Conservation (phyloP, 495 filamentous ascomycete genomes). For the Neurospora africana region DNA sequence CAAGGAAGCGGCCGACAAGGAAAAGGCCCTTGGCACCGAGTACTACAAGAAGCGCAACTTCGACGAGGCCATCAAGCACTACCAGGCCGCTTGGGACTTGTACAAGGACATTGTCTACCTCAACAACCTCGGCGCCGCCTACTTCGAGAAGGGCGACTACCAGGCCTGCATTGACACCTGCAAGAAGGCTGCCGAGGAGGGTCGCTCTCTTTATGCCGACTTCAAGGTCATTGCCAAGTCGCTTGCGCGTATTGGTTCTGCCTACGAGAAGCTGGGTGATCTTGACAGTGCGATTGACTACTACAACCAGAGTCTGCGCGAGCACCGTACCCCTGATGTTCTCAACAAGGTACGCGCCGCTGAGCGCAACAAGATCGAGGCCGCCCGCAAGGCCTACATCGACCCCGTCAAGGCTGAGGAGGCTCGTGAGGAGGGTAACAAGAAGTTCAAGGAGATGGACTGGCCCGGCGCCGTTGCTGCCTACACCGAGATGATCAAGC, state of each 20-base stretch:
- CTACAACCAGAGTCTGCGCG: conserved; percentile 87
- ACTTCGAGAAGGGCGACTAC: conserved; percentile 93
- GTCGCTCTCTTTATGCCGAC: conserved; percentile 75
- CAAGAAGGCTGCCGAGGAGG: conserved; percentile 80
- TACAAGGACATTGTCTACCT: conserved; percentile 96
- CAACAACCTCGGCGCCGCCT: conserved; percentile 88
- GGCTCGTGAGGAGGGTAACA: conserved; percentile 86
- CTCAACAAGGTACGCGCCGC: conserved; percentile 86
- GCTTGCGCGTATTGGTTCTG: conserved; percentile 79
- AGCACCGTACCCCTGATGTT: conserved; percentile 93
- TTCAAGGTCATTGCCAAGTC: conserved; percentile 98
- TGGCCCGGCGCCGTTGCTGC: conserved; percentile 94
- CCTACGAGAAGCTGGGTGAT: conserved; percentile 83
- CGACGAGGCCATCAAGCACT: conserved; percentile 89
- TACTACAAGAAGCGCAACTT: conserved; percentile 97
- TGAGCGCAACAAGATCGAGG: conserved; percentile 76
- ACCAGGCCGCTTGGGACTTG: conserved; percentile 87
- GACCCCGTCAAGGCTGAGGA: conserved; percentile 89
- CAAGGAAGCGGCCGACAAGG: conserved; percentile 83
- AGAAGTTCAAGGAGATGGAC: conserved; percentile 92
- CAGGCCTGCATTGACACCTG: conserved; percentile 77
- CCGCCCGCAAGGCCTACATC: conserved; percentile 71
- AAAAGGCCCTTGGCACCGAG: conserved; percentile 90
- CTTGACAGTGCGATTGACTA: conserved; percentile 72
- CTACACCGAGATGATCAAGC: conserved; percentile 96